Evolutionary conservation across 148 eudicot species (phyloP).

Genomic region (Hydrangea macrophylla): DNA sequence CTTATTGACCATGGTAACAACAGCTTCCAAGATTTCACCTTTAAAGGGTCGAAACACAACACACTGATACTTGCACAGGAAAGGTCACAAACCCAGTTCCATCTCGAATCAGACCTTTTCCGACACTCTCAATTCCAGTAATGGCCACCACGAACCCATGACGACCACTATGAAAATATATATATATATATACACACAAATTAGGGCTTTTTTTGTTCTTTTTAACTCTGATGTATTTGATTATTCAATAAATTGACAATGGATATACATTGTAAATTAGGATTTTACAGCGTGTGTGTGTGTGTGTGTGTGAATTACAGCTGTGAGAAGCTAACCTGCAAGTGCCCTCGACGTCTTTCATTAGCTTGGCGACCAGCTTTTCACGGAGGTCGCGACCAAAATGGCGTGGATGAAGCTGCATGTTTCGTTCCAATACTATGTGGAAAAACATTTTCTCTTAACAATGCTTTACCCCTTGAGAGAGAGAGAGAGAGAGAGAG

Average conservation of each 20-base stretch:
- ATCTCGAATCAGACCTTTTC: constrained; percentile 85
- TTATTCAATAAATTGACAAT: not conserved
- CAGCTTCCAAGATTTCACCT: constrained; percentile 91
- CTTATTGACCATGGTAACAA: constrained; percentile 98
- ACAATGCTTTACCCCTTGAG: too few relatives aligned
- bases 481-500: too few relatives aligned
- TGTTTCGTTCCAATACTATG: constrained; percentile 81
- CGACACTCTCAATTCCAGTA: constrained; percentile 81
- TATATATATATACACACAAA: too few relatives aligned
- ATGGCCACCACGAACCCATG: constrained; percentile 95
- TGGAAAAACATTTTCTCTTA: constrained; percentile 69
- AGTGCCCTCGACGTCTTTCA: constrained; percentile 95
- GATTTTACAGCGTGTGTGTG: too few relatives aligned
- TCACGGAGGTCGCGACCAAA: constrained; percentile 87
- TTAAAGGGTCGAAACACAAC: constrained; percentile 95
- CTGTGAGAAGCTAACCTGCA: constrained; percentile 54
- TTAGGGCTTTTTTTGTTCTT: not conserved
- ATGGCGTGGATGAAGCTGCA: constrained; percentile 94
- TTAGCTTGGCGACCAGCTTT: constrained; percentile 78
- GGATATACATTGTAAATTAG: not conserved
- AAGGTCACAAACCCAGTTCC: constrained; percentile 95
- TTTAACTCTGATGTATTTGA: not conserved
- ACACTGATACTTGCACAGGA: constrained; percentile 84
- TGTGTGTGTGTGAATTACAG: too few relatives aligned
- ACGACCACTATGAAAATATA: constrained; percentile 59